Evolutionary conservation across 306 rosid genomes (phyloP).

Genomic region (Delonix regia): DNA sequence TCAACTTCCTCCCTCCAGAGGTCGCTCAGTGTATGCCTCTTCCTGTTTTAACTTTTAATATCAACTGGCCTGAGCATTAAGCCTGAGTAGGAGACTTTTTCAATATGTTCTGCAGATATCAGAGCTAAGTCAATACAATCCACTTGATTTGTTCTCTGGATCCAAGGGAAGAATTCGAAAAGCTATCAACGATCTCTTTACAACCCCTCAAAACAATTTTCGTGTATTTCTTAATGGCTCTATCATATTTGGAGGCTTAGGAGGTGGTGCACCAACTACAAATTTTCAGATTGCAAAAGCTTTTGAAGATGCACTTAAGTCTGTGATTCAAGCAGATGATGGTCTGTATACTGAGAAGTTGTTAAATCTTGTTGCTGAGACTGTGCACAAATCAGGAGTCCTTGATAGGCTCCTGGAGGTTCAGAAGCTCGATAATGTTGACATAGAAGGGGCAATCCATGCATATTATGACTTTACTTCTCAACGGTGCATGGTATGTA

Average conservation of each 20-base stretch:
- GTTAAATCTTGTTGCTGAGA: slow-evolving; percentile 72
- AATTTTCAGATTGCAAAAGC: slow-evolving; percentile 54
- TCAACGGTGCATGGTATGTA: slow-evolving; percentile 74
- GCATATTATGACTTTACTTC: slow-evolving; percentile 76
- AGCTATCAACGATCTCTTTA: slow-evolving; percentile 78
- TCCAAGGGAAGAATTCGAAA: slow-evolving; percentile 74
- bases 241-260: slow-evolving; percentile 81
- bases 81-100: slow-evolving; percentile 31
- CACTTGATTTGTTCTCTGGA: slow-evolving; percentile 88
- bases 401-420: slow-evolving; percentile 74
- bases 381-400: slow-evolving; percentile 62
- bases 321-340: slow-evolving; percentile 60
- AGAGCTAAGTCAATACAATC: slow-evolving; percentile 73
- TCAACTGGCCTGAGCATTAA: slow-evolving; percentile 30
- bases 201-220: slow-evolving; percentile 92
- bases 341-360: slow-evolving; percentile 64
- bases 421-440: slow-evolving; percentile 84
- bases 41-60: slow-evolving; percentile 22
- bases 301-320: slow-evolving; percentile 83
- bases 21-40: slow-evolving; percentile 25
- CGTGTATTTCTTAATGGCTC: slow-evolving; percentile 89
- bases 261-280: slow-evolving; percentile 72
- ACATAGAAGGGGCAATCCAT: slow-evolving; percentile 93
- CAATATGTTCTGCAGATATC: slow-evolving; percentile 61
- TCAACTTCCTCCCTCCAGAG: background rate